A percentile compares a stretch with the other conserved stretches of the same genome.
Evolutionary conservation across 345 rosid genomes (phyloP).

Genomic region (Citrus cavaleriei): DNA sequence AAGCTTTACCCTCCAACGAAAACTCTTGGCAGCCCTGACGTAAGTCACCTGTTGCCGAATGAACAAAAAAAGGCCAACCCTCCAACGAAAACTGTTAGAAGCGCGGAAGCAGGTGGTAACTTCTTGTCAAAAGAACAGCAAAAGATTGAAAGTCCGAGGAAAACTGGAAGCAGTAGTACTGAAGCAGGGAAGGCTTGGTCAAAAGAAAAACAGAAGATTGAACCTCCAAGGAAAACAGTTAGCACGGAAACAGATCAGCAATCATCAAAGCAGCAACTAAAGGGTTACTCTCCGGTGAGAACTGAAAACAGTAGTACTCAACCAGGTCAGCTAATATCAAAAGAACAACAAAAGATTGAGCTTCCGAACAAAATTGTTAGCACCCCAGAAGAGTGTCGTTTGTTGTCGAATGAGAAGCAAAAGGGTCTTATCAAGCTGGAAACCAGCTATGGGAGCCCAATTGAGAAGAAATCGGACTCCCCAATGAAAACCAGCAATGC

Average conservation of each 20-base stretch:
- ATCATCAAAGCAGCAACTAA: too few relatives aligned
- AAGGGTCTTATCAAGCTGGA: not conserved
- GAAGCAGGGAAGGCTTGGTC: too few relatives aligned
- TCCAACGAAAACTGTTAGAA: not conserved
- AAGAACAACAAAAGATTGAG: not conserved
- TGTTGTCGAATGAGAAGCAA: not conserved
- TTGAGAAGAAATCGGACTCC: not conserved
- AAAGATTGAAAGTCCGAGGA: not conserved
- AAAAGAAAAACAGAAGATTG: too few relatives aligned
- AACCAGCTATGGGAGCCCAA: not conserved
- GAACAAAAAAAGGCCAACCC: not conserved
- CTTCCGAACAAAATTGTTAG: not conserved
- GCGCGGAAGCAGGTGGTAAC: not conserved
- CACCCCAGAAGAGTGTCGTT: not conserved
- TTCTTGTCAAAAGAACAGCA: not conserved
- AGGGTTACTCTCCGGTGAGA: too few relatives aligned
- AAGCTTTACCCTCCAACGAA: too few relatives aligned
- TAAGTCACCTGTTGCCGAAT: not conserved
- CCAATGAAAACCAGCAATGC: not conserved
- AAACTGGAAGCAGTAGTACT: not conserved
- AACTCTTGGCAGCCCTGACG: not conserved
- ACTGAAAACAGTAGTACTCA: not conserved
- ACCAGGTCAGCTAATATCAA: too few relatives aligned
- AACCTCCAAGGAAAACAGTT: too few relatives aligned
- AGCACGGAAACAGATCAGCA: too few relatives aligned